These are phyloP conservation scores for Aeschynomene evenia DNA, from an alignment of 306 rosid species.

Conservation along the genomic window DNA sequence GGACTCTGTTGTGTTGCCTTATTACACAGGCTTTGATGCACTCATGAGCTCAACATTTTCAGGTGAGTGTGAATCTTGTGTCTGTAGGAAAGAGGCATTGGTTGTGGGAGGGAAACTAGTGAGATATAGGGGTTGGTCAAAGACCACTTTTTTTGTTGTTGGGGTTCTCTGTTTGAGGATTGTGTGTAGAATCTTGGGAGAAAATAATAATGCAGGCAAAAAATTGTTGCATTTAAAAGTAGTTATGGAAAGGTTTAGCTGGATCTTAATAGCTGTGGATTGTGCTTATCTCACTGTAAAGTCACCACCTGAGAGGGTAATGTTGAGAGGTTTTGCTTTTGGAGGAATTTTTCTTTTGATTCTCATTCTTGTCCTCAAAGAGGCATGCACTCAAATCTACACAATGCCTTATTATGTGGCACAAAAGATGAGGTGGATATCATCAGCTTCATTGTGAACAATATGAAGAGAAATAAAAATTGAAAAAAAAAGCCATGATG, in stretches of 20 bases:
- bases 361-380: slow-evolving; percentile 39
- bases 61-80: slow-evolving; percentile 79
- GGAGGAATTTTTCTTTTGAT: slow-evolving; percentile 48
- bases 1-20: slow-evolving; percentile 72
- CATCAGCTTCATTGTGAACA: slow-evolving; percentile 32
- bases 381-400: slow-evolving; percentile 30
- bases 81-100: slow-evolving; percentile 66
- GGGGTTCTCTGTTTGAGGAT: slow-evolving; percentile 64
- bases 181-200: slow-evolving; percentile 45
- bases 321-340: slow-evolving; percentile 52
- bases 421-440: slow-evolving; percentile 21
- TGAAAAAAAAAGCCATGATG: neutral
- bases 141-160: slow-evolving; percentile 69
- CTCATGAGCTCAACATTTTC: slow-evolving; percentile 55
- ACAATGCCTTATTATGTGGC: slow-evolving; percentile 18
- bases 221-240: slow-evolving; percentile 29
- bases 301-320: slow-evolving; percentile 50
- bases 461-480: neutral
- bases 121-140: slow-evolving; percentile 80
- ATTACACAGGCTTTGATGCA: slow-evolving; percentile 83
- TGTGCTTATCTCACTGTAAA: slow-evolving; percentile 52
- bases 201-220: slow-evolving; percentile 30
- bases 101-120: slow-evolving; percentile 68
- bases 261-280: slow-evolving; percentile 58
- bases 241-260: slow-evolving; percentile 50